A percentile compares a stretch with the other conserved stretches of the same genome.
Evolutionary conservation across 768 basidiomycete species (phyloP).

Genomic region (Collybiopsis confluens): DNA sequence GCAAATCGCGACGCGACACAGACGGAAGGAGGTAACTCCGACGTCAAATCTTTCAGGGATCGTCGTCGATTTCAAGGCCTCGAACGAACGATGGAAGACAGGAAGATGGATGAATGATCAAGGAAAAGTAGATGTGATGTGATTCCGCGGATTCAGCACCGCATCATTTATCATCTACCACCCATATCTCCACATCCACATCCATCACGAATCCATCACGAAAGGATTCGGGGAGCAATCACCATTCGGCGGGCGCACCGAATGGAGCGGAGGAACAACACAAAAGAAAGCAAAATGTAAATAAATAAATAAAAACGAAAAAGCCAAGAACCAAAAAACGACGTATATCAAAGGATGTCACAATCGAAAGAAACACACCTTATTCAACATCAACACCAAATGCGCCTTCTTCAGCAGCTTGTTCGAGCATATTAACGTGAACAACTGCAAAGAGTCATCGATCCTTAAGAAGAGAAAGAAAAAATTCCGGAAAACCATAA

Average conservation of each 20-base stretch:
- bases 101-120: background rate
- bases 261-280: too few relatives aligned
- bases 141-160: background rate
- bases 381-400: conserved; percentile 74
- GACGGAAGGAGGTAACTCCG: too few relatives aligned
- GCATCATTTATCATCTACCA: too few relatives aligned
- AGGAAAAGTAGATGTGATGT: background rate
- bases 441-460: conserved; percentile 78
- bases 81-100: too few relatives aligned
- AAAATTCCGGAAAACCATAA: background rate
- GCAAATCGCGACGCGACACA: too few relatives aligned
- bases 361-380: conserved; percentile 38
- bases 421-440: conserved; percentile 72
- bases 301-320: background rate
- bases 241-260: too few relatives aligned
- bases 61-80: too few relatives aligned
- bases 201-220: too few relatives aligned
- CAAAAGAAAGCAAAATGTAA: too few relatives aligned
- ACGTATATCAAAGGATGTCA: background rate
- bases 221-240: too few relatives aligned
- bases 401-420: conserved; percentile 69
- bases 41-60: too few relatives aligned
- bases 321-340: background rate
- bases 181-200: too few relatives aligned
- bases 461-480: conserved; percentile 27